Conservation (phyloP, 176 grass and related monocot species). For the Musa troglodytarum region DNA sequence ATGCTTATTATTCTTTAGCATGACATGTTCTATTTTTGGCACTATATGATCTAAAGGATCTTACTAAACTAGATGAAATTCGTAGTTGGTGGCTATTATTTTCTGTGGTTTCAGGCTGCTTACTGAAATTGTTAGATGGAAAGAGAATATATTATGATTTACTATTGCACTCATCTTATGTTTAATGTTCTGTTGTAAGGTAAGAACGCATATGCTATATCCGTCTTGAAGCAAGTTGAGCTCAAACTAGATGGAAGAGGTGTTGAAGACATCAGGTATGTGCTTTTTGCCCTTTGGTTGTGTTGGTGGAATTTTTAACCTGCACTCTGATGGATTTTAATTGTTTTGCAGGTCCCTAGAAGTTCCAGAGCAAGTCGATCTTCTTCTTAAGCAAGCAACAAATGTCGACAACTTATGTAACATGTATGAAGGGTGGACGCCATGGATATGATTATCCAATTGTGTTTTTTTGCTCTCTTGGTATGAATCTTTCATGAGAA, state of each 20-base stretch:
- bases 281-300: neutral
- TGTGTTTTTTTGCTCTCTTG: neutral
- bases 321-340: neutral
- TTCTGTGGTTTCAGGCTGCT: neutral
- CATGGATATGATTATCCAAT: slow-evolving; percentile 71
- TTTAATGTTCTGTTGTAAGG: slow-evolving; percentile 33
- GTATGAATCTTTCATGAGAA: neutral
- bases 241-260: slow-evolving; percentile 75
- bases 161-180: slow-evolving; percentile 22
- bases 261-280: slow-evolving; percentile 67
- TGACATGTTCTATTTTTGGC: neutral
- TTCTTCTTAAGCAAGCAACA: slow-evolving; percentile 88
- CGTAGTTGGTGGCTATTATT: neutral
- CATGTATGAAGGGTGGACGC: slow-evolving; percentile 99
- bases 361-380: slow-evolving; percentile 77
- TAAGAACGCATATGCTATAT: slow-evolving; percentile 93
- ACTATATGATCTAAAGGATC: neutral
- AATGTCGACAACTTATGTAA: slow-evolving; percentile 93
- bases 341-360: slow-evolving; percentile 52
- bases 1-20: too few relatives aligned
- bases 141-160: neutral
- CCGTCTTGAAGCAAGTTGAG: slow-evolving; percentile 86
- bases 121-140: too few relatives aligned
- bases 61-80: neutral
- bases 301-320: neutral